phyloP scores from a whole-genome alignment of 208 protist genomes.

The Trypanosoma lewisi region DNA sequence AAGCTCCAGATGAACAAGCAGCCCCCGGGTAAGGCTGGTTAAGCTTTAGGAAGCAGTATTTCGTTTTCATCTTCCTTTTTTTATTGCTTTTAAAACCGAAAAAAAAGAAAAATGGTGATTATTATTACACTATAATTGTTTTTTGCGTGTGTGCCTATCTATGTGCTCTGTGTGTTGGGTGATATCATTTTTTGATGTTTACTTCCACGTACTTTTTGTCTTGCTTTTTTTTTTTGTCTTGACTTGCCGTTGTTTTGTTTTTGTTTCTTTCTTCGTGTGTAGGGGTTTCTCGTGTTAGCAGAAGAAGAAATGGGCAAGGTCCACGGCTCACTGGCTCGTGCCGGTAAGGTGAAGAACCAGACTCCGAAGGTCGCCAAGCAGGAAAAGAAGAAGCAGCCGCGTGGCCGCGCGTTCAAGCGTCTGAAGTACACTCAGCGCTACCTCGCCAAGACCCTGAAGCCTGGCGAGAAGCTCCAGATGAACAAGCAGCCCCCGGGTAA shows the following conservation, averaged over 20 bases:
- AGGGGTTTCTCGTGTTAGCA: conserved; percentile 3
- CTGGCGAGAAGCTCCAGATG: conserved; percentile 92
- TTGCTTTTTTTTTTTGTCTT: conserved; percentile 15
- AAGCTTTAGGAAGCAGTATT: conserved; percentile 26
- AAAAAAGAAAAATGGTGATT: conserved; percentile 3
- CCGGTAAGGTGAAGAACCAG: conserved; percentile 98
- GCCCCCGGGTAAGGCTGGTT: conserved; percentile 87
- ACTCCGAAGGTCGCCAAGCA: conserved; percentile 96
- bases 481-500: conserved; percentile 92
- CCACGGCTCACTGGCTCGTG: conserved; percentile 97
- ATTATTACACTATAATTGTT: too few species aligned
- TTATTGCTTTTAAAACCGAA: conserved; percentile 18
- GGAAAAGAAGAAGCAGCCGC: conserved; percentile 95
- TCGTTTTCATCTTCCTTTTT: conserved; percentile 30
- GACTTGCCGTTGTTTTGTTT: neutral
- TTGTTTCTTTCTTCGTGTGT: conserved; percentile 4
- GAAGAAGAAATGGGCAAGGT: conserved; percentile 24
- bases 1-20: conserved; percentile 94
- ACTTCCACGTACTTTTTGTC: neutral
- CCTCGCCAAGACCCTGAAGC: conserved; percentile 91
- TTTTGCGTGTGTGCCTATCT: neutral
- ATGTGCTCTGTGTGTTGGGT: neutral
- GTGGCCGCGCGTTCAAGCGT: conserved; percentile 96
- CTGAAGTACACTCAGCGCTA: conserved; percentile 97
- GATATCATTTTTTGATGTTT: neutral